Conservation (phyloP, 169 alveolate species). For the Plasmodium blacklocki region DNA sequence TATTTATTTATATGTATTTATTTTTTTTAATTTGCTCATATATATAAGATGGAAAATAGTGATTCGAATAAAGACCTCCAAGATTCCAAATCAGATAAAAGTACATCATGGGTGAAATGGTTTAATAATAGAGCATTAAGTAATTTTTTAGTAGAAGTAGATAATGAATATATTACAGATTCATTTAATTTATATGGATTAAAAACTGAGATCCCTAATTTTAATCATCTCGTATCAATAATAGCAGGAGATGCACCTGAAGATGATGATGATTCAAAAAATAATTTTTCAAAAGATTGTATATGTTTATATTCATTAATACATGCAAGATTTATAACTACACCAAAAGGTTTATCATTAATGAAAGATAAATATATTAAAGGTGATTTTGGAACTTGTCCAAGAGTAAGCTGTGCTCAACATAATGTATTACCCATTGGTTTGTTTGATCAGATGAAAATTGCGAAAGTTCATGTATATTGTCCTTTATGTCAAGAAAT, state of each 20-base stretch:
- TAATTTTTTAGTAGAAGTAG: constrained; percentile 80
- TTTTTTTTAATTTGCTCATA: too few relatives aligned
- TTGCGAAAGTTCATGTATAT: constrained; percentile 94
- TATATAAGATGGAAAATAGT: constrained; percentile 33
- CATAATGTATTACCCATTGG: constrained; percentile 96
- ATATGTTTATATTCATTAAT: constrained; percentile 95
- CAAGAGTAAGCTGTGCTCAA: constrained; percentile 97
- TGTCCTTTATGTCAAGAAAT: constrained; percentile 98
- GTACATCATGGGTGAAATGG: constrained; percentile 76
- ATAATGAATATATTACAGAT: constrained; percentile 82
- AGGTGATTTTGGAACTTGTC: constrained; percentile 98
- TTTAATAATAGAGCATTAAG: constrained; percentile 56
- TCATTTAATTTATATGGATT: constrained; percentile 83
- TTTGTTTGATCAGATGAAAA: constrained; percentile 92
- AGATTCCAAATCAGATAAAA: constrained; percentile 71
- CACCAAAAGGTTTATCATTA: constrained; percentile 93
- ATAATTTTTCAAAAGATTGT: constrained; percentile 87
- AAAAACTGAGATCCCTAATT: constrained; percentile 79
- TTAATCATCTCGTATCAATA: constrained; percentile 83
- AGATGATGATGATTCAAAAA: constrained; percentile 85
- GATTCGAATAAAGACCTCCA: constrained; percentile 51
- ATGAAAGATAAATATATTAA: constrained; percentile 95
- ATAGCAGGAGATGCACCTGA: constrained; percentile 86
- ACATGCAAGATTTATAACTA: constrained; percentile 95
- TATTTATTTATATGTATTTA: too few relatives aligned